Evolutionary conservation across 345 rosid genomes (phyloP).

Genomic region (Iberis pinnata): DNA sequence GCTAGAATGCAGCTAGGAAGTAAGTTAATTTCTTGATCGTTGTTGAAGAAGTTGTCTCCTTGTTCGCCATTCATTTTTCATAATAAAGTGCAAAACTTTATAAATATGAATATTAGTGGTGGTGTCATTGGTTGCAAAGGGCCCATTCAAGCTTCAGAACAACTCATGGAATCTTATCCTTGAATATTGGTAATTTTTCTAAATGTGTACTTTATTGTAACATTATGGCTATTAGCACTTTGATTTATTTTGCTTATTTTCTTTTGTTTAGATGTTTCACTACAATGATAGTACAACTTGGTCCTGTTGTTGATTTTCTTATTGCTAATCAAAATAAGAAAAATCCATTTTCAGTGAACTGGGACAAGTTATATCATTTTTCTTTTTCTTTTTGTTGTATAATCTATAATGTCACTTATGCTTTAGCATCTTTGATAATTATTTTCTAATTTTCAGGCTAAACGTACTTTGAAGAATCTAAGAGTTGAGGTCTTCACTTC

Average conservation of each 20-base stretch:
- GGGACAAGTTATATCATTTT: constrained; percentile 21
- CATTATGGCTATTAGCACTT: constrained; percentile 9
- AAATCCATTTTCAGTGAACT: constrained; percentile 1
- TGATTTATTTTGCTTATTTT: background rate
- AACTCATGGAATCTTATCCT: constrained; percentile 24
- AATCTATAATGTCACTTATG: background rate
- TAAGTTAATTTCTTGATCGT: constrained; percentile 18
- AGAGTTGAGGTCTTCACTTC: constrained; percentile 46
- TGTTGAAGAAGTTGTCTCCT: constrained; percentile 52
- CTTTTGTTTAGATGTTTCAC: constrained; percentile 11
- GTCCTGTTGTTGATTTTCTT: constrained; percentile 19
- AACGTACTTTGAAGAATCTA: constrained; percentile 47
- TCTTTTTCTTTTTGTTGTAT: background rate
- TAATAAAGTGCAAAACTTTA: constrained; percentile 7
- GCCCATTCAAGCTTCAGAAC: constrained; percentile 25
- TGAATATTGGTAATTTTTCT: constrained; percentile 18
- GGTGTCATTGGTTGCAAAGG: constrained; percentile 22
- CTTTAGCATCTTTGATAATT: constrained; percentile 2
- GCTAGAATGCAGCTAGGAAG: constrained; percentile 79
- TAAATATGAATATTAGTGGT: background rate
- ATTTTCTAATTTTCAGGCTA: constrained; percentile 37
- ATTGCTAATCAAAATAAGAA: constrained; percentile 1
- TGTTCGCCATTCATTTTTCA: constrained; percentile 22
- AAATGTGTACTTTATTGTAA: background rate
- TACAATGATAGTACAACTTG: constrained; percentile 20